Evolutionary conservation across 169 alveolate species (phyloP).

Genomic region (Cyclospora cayetanensis): DNA sequence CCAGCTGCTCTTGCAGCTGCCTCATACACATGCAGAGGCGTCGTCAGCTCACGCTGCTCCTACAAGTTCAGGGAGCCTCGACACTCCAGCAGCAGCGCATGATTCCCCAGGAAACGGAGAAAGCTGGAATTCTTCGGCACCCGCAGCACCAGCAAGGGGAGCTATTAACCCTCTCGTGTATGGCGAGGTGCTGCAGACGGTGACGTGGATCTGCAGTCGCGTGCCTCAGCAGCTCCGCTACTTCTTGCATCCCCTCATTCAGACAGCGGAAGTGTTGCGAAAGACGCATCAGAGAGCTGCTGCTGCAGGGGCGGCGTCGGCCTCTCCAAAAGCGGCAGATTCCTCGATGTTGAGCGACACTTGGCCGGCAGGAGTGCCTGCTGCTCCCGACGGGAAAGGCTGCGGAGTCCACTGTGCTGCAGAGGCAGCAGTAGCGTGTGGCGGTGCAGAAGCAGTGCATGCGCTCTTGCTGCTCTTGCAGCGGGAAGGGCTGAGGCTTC

Average conservation of each 20-base stretch:
- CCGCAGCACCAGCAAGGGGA: neutral
- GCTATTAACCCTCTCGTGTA: neutral
- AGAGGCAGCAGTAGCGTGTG: neutral
- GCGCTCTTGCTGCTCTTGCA: slow-evolving; percentile 16
- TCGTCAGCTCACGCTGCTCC: neutral
- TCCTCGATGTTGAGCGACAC: too few relatives aligned
- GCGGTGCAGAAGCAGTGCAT: neutral
- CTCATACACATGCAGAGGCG: neutral
- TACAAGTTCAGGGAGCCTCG: neutral
- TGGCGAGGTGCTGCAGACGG: slow-evolving; percentile 35
- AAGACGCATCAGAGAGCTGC: neutral
- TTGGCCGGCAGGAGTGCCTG: neutral
- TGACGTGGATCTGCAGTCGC: neutral
- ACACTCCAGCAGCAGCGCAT: neutral
- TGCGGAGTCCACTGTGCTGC: neutral
- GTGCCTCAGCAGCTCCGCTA: neutral
- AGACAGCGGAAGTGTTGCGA: neutral
- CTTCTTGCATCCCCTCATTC: neutral
- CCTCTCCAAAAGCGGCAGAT: too few relatives aligned
- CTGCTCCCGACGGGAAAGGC: neutral
- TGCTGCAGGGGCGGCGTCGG: neutral
- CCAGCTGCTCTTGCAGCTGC: slow-evolving; percentile 3
- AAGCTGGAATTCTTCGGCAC: too few relatives aligned
- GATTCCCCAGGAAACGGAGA: too few relatives aligned
- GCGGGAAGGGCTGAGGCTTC: slow-evolving; percentile 20